Base-by-base conservation (phyloP, 306 rosid species). In the Arachis hypogaea region DNA sequence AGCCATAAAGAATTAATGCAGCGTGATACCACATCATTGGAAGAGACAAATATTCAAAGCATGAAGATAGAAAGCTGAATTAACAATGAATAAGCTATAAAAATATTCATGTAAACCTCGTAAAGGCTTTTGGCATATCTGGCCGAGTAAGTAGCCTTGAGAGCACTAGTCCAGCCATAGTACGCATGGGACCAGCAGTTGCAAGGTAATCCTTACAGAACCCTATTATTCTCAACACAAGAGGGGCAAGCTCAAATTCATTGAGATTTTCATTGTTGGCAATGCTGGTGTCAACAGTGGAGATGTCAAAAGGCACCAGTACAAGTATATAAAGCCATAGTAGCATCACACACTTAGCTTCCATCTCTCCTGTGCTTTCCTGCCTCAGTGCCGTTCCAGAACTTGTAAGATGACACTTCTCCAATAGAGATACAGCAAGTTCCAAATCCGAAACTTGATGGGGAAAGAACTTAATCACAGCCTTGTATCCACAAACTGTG, bases 401-500 rank as follows among this genome's bases (percentile, higher is more conserved):
- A 18, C 71, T 84, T 12, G 80, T 80, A 65, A 51, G 65, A 55
- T 88, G 96, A 68, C 95, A 94, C 80, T 78, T 94, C 78, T 94
- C 95, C 67, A 89, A 47, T 41, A 94, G 95, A 59, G 95, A 89
- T 4, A 89, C 97, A 12, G 97, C 98, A 51, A 91, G 93, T 81
- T 94, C 98, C 74, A 91, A 88, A 85, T 94, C 98, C 9, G 97
- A 91, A 63, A 94, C 98, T 80, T 94, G 97, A 80, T 94, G 98
- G 0, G 98, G 97, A 72, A 91, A 89, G 79, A 94, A 94, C 84
- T 86, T 89, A 71, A 89, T 84, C 9, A 94, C 97, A 14, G 93
- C 85, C 85, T 91, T 94, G 82, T 91, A 91, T 22, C 97, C 98
- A 42, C 98, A 89, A 71, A 94, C 96, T 0, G 91, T 88, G 69